phyloP scores from a whole-genome alignment of 345 rosid genomes.

The Angophora floribunda region DNA sequence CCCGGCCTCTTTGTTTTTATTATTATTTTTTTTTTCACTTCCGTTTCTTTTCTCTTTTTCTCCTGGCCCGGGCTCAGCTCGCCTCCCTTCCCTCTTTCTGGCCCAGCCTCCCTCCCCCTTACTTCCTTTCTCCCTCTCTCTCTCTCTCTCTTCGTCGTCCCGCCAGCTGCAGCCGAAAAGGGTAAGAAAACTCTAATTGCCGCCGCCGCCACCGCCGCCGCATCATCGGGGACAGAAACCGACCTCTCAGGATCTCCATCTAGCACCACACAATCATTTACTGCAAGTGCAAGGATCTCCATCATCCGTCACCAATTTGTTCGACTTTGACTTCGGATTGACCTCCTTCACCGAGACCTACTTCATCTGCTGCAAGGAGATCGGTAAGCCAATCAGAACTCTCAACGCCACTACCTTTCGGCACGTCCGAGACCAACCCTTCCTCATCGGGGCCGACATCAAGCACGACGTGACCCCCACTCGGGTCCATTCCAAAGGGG shows the following conservation, averaged over 20 bases:
- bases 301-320: not conserved
- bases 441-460: constrained; percentile 65
- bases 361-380: constrained; percentile 14
- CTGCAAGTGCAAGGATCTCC: not conserved
- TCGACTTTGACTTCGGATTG: constrained; percentile 16
- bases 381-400: constrained; percentile 28
- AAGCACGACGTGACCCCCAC: constrained; percentile 13
- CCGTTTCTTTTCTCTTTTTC: too few relatives aligned
- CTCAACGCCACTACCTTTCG: constrained; percentile 4
- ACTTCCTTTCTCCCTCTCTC: too few relatives aligned
- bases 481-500: not conserved
- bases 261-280: constrained; percentile 45
- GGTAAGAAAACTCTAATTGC: too few relatives aligned
- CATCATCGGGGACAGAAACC: not conserved
- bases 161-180: too few relatives aligned
- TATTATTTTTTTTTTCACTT: too few relatives aligned
- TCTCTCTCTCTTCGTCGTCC: too few relatives aligned
- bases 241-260: constrained; percentile 50
- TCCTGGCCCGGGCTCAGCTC: too few relatives aligned
- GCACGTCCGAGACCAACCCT: constrained; percentile 1
- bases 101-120: too few relatives aligned
- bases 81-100: too few relatives aligned
- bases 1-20: too few relatives aligned
- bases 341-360: constrained; percentile 39
- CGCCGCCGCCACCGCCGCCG: not conserved